Base-by-base conservation (phyloP, 2,329 filamentous ascomycete species). In the Penicillium sp. region DNA sequence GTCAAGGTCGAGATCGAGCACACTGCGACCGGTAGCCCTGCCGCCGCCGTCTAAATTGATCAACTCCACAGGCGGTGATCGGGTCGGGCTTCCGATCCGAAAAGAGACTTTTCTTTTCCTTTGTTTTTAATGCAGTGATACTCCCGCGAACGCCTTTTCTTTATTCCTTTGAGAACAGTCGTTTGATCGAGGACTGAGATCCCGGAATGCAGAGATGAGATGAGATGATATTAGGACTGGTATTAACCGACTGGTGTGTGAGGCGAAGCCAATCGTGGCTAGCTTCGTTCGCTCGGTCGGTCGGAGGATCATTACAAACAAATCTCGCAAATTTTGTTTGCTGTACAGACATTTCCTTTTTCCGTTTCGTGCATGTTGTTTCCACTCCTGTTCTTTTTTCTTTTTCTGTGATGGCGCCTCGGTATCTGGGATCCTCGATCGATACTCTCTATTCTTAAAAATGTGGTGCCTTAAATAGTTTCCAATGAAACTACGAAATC, bases 1-100 rank as follows among this genome's bases (percentile, higher is more conserved):
- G 61, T 80, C 68, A 54, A 80, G 70, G 61, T 79, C 69, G 51
- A 80, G 56, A 10, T 77, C 68, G 54, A 77, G 66, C 42, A 79
- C 64, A 33, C 61, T 55, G 60, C 76, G 2, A 24, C 42, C 65
- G 66, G 55, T 37, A 54, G 51, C 44, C 54, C 64, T n/a, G 48
- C 66, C 27, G 63, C 64, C 42, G 55, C 58, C 12, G 23, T 61
- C 32, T 66, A 65, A 66, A 60, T 51, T 55, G 47, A 20, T 26
- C 13, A 32, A 43, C 4, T 18, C 15, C 4, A 18, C 13, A 29
- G 26, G 39, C 24, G 39, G 39, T 13, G 39, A 27, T n/a, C 24
- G 39, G 39, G 13, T 29, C 39, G 23, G 26, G 20, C 7, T 8
- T 21, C 39, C 39, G 23, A 42, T 3, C 17, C 39, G 39, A 29